Conservation (phyloP, 352 stramenopile genomes). For the Globisporangium camurandrum region DNA sequence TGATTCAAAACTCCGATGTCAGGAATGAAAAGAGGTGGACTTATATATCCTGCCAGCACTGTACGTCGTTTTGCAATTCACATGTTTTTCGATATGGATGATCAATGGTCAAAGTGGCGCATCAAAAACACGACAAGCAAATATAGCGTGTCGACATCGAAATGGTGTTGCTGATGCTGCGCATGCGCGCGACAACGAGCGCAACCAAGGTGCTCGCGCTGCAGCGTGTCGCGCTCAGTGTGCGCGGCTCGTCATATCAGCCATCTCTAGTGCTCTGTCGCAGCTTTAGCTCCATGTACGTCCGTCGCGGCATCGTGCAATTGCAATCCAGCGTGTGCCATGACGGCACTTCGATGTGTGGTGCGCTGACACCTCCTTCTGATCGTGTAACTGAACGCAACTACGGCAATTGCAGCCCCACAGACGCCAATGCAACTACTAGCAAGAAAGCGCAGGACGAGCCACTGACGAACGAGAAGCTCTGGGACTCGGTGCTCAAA, state of each 20-base stretch:
- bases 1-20: no score
- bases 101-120: no score
- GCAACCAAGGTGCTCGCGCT: slow-evolving; percentile 7
- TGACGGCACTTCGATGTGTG: neutral
- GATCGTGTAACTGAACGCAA: neutral
- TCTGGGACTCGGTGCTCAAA: slow-evolving; percentile 63
- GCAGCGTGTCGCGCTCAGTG: slow-evolving; percentile 6
- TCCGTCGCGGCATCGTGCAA: neutral
- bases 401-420: neutral
- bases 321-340: neutral
- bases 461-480: slow-evolving; percentile 55
- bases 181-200: neutral
- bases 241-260: neutral
- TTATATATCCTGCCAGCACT: no score
- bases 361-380: neutral
- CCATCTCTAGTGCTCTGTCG: slow-evolving; percentile 9
- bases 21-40: no score
- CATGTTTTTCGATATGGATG: no score
- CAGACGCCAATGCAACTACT: slow-evolving; percentile 3
- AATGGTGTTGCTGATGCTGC: slow-evolving; percentile 7
- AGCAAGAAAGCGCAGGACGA: slow-evolving; percentile 27
- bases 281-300: slow-evolving; percentile 35
- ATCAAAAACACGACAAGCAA: no score
- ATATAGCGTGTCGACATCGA: no score
- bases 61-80: no score